Evolutionary conservation across 176 grass and related monocot species (phyloP), one percentile per base, ranked within the genome.

Genomic region (Calamus simplicifolius): DNA sequence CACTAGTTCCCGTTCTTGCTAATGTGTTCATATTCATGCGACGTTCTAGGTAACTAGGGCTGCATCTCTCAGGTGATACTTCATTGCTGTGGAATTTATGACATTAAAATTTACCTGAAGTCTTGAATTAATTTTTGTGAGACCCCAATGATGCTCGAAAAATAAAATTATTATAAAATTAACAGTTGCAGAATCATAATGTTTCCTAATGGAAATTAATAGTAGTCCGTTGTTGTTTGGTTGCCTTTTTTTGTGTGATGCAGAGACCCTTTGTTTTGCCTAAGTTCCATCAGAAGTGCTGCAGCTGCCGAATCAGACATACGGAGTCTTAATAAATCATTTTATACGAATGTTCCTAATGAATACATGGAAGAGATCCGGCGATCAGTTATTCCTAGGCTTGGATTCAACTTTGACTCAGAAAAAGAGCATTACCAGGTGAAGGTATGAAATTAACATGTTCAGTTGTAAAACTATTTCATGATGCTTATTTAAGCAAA

Each of bases 351-450:
- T 67, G 3, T 79, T 14, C 25, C 54, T 15, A 25, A 60, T 50
- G 60, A 73, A 28, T 58, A 61, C 23, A 29, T 79, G 13, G 26
- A 25, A 27, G 49, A 77, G 7, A 58, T 68, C 19, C 50, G 77
- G 29, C 56, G 49, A 31, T 50, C 54, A 28, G 50, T 67, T 67
- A 13, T 63, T 19, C 8, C 60, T 27, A 62, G 29, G 52, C 54
- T 49, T 62, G 73, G 56, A 55, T 73, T 83, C 26, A 30, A 72
- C 21, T 77, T 73, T 72, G 62, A 63, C 5, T 27, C 4, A 14
- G 16, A 4, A 15, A 73, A 64, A 30, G 80, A 83, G 25, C n/a
- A 51, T 27, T 77, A 77, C 57, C 25, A 62, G 55, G 29, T 83
- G 50, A 72, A 51, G 80, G 80, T 83, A 58, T 21, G 19, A 18